A percentile compares a stretch with the other conserved stretches of the same genome.
phyloP scores from a whole-genome alignment of 1,139 yeast genomes.

The Zygosaccharomyces sapae region DNA sequence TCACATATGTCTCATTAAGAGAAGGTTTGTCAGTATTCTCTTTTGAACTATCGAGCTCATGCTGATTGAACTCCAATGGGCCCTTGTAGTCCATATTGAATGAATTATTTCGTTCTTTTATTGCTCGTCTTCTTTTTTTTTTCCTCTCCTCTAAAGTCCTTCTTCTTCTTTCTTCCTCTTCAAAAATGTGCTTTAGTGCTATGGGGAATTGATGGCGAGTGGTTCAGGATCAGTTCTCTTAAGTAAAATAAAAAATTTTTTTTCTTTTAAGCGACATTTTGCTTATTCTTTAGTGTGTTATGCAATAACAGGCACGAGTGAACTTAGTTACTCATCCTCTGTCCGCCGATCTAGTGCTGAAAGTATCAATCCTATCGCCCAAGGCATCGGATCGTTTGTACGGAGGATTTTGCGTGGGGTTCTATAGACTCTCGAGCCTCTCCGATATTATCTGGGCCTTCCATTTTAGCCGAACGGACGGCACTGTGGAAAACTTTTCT shows the following conservation, averaged over 20 bases:
- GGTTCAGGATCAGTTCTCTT: background rate
- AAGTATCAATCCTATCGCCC: background rate
- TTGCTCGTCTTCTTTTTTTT: background rate
- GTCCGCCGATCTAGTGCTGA: background rate
- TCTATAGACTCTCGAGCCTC: background rate
- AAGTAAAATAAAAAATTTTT: background rate
- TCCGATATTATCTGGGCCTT: background rate
- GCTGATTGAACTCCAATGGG: background rate
- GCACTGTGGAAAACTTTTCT: background rate
- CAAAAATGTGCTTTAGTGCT: background rate
- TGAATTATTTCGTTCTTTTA: background rate
- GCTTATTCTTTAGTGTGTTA: background rate
- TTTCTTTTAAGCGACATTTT: background rate
- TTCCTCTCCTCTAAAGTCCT: background rate
- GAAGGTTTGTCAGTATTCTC: background rate
- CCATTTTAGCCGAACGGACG: background rate
- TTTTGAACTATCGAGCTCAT: background rate
- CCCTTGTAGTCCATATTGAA: background rate
- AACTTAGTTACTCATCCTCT: background rate
- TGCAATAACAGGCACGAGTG: background rate
- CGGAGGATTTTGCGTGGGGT: background rate
- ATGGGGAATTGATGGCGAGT: conserved; percentile 1
- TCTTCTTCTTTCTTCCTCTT: background rate
- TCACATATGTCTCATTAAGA: background rate
- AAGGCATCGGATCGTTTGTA: background rate